Conservation (phyloP, 192 early-diverging fungal species). For the Linnemannia elongata region DNA sequence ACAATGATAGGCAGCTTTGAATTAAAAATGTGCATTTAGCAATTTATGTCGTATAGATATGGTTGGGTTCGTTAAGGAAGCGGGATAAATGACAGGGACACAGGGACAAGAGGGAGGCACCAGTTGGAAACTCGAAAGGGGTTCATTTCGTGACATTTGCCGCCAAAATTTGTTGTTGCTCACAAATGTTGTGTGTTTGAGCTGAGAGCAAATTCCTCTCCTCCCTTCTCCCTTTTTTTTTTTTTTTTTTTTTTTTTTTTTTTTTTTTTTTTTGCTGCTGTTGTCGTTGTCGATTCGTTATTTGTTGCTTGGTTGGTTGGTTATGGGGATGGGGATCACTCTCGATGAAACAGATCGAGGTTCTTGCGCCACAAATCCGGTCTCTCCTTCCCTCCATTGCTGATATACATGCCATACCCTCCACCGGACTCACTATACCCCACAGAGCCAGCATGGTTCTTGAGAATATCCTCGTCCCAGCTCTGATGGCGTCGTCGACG, state of each 20-base stretch:
- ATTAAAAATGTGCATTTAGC: neutral
- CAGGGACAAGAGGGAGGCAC: neutral
- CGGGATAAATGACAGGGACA: neutral
- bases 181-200: neutral
- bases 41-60: neutral
- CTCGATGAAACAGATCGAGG: constrained; percentile 51
- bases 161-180: neutral
- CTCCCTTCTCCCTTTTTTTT: neutral
- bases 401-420: constrained; percentile 44
- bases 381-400: constrained; percentile 19
- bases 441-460: constrained; percentile 44
- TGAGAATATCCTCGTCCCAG: constrained; percentile 44
- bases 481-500: constrained; percentile 26
- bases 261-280: neutral
- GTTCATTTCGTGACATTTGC: neutral
- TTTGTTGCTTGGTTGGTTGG: neutral
- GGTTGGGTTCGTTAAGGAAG: neutral
- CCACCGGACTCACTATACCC: constrained; percentile 41
- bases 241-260: neutral
- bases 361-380: constrained; percentile 46
- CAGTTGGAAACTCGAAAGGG: neutral
- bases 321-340: neutral
- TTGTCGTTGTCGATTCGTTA: neutral
- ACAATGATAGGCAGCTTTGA: neutral
- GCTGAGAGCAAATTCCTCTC: neutral